phyloP scores from a whole-genome alignment of 805 yeast genomes.

The Pichia deserticola region DNA sequence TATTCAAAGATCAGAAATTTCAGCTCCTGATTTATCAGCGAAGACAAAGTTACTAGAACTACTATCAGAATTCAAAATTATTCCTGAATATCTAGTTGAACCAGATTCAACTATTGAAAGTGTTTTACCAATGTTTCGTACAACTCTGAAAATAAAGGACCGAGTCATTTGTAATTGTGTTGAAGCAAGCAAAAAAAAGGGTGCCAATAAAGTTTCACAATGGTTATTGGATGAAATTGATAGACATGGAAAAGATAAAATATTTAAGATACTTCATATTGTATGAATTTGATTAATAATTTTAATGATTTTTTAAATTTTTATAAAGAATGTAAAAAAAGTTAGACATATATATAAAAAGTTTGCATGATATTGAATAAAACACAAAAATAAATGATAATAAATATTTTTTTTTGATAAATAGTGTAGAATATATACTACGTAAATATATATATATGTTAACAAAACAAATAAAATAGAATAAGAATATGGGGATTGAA shows the following conservation, averaged over 20 bases:
- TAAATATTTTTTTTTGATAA: neutral
- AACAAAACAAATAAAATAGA: neutral
- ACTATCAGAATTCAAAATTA: constrained; percentile 7
- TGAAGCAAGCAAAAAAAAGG: constrained; percentile 31
- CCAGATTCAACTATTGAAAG: constrained; percentile 2
- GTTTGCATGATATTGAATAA: no score
- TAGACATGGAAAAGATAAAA: neutral
- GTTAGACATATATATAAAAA: no score
- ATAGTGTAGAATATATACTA: neutral
- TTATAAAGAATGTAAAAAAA: no score
- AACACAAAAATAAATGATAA: neutral
- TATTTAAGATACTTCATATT: no score
- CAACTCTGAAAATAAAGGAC: constrained; percentile 26
- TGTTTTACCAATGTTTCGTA: constrained; percentile 17
- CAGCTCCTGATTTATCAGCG: constrained; percentile 3
- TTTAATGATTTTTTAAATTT: no score
- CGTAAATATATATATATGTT: neutral
- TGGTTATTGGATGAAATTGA: constrained; percentile 16
- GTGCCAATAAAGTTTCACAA: constrained; percentile 34
- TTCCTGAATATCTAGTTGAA: constrained; percentile 27
- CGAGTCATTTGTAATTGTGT: constrained; percentile 27
- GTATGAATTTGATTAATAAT: no score
- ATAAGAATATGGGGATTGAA: neutral
- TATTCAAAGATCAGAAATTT: neutral
- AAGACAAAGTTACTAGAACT: constrained; percentile 4